Evolutionary conservation across 139 green algal genomes (phyloP).

Genomic region (Astrephomene gubernaculifera): DNA sequence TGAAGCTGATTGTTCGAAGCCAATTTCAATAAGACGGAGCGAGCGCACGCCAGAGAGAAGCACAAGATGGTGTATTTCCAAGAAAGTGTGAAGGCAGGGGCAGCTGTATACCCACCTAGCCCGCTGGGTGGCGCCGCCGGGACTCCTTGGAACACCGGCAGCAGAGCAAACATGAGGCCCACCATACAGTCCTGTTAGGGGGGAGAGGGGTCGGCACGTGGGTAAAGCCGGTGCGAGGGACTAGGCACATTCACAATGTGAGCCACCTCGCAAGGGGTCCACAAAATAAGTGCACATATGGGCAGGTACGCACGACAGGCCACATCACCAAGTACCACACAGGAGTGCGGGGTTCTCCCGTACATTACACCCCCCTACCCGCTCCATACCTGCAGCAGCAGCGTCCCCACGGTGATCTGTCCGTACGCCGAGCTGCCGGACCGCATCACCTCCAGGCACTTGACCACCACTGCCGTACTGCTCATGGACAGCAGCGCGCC

Average conservation of each 20-base stretch:
- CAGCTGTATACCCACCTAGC: slow-evolving; percentile 8
- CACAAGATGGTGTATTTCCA: too few relatives aligned
- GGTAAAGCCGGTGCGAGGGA: too few relatives aligned
- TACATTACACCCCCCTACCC: neutral
- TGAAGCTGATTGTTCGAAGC: too few relatives aligned
- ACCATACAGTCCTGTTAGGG: slow-evolving; percentile 91
- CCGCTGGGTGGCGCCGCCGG: neutral
- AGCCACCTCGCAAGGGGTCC: too few relatives aligned
- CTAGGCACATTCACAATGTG: too few relatives aligned
- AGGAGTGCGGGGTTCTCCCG: neutral
- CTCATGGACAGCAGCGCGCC: slow-evolving; percentile 89
- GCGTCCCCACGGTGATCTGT: slow-evolving; percentile 86
- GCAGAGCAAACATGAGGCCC: slow-evolving; percentile 95
- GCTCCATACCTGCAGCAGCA: slow-evolving; percentile 40
- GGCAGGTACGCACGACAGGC: too few relatives aligned
- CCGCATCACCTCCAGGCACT: slow-evolving; percentile 82
- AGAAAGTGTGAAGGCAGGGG: too few relatives aligned
- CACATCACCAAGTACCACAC: too few relatives aligned
- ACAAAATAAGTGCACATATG: too few relatives aligned
- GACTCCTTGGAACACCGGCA: slow-evolving; percentile 79
- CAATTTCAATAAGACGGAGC: too few relatives aligned
- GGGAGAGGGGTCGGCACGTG: neutral
- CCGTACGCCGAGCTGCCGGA: slow-evolving; percentile 69
- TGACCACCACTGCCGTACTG: slow-evolving; percentile 87
- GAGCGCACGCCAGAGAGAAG: too few relatives aligned